Conservation (phyloP, 129 eudicot species). For the Pulicaria dysenterica region DNA sequence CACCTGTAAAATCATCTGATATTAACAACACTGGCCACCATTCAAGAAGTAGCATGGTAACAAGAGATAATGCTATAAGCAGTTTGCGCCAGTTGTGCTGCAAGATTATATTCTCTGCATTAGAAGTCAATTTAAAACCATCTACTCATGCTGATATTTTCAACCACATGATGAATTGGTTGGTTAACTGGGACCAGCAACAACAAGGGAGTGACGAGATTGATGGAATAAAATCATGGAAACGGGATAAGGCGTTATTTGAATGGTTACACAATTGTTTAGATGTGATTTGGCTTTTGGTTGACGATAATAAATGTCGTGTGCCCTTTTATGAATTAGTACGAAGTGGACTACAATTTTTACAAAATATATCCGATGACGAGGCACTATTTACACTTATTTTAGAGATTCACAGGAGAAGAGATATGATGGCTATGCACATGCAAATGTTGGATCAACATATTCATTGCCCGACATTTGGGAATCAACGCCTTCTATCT, state of each 20-base stretch:
- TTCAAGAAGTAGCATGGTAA: constrained; percentile 46
- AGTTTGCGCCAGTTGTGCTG: constrained; percentile 89
- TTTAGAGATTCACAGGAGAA: constrained; percentile 87
- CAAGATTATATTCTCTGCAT: constrained; percentile 76
- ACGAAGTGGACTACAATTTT: constrained; percentile 84
- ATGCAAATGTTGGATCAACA: constrained; percentile 99
- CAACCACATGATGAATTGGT: constrained; percentile 86
- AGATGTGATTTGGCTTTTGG: constrained; percentile 93
- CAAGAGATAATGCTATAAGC: constrained; percentile 77
- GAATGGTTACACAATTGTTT: constrained; percentile 92
- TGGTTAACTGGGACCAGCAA: constrained; percentile 89
- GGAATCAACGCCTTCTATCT: constrained; percentile 78
- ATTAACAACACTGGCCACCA: constrained; percentile 43
- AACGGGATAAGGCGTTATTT: constrained; percentile 71
- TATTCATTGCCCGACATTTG: constrained; percentile 95
- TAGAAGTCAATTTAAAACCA: constrained; percentile 80
- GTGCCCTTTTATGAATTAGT: constrained; percentile 92
- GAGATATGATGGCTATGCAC: constrained; percentile 98
- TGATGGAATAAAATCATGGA: constrained; percentile 65
- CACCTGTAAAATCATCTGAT: constrained; percentile 74
- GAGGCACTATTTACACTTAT: constrained; percentile 94
- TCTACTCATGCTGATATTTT: constrained; percentile 84
- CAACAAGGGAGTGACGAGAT: constrained; percentile 74
- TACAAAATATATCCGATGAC: constrained; percentile 90
- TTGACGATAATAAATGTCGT: constrained; percentile 85